Evolutionary conservation across 176 grass and related monocot species (phyloP).

Genomic region (Themeda triandra): DNA sequence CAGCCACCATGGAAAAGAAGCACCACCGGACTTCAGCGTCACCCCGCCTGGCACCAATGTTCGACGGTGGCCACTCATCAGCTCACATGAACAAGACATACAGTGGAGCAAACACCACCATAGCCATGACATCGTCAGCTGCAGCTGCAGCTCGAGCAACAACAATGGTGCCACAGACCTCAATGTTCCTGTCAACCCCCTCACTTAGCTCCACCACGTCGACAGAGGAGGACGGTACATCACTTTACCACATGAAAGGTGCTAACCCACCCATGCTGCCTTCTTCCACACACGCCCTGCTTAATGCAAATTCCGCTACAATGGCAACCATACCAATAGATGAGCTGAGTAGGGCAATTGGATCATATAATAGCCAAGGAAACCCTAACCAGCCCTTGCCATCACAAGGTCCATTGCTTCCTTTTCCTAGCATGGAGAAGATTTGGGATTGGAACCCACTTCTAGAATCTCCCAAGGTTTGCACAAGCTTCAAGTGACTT

Average conservation of each 20-base stretch:
- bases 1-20: conserved; percentile 21
- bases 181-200: conserved; percentile 47
- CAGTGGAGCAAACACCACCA: not conserved
- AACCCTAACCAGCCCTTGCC: conserved; percentile 36
- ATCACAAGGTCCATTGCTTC: conserved; percentile 41
- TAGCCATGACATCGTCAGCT: not conserved
- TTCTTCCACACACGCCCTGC: conserved; percentile 44
- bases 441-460: conserved; percentile 87
- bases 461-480: conserved; percentile 59
- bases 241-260: conserved; percentile 47
- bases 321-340: conserved; percentile 66
- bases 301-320: conserved; percentile 34
- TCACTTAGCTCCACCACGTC: conserved; percentile 74
- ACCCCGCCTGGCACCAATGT: conserved; percentile 36
- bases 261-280: not conserved
- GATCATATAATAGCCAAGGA: conserved; percentile 37
- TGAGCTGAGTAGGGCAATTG: conserved; percentile 69
- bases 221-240: conserved; percentile 71
- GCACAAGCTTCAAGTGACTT: conserved; percentile 70
- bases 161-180: not conserved
- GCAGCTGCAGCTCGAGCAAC: not conserved
- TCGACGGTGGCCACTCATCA: conserved; percentile 28
- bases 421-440: conserved; percentile 69
- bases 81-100: conserved; percentile 36
- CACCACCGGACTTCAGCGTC: conserved; percentile 8